Evolutionary conservation across 306 rosid species (phyloP), one percentile per base, ranked within the genome.

Genomic region (Cucurbita argyrosperma): DNA sequence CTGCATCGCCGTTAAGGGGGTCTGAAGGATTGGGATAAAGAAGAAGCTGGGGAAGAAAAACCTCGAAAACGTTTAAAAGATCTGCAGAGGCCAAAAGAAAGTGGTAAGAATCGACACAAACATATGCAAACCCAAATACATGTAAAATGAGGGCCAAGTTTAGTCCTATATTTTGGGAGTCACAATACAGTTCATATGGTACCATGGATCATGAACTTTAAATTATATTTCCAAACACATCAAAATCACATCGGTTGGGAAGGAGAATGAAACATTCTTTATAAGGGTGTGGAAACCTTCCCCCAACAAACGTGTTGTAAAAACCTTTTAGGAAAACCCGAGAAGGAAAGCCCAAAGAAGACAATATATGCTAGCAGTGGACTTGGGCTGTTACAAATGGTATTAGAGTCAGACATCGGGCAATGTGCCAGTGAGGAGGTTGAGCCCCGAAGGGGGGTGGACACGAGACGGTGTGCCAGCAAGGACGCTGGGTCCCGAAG

Each of bases 11-110:
- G 39, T 95, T 95, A 38, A 95, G 90, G 58, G 99, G 99, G 81
- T 95, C 97, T 43, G 96, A 88, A 74, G 99, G 96, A 83, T 95
- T 95, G n/a, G 99, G 99, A 79, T 95, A 91, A 58, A 95, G 96
- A 82, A 95, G 84, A 64, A 95, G 93, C 80, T 95, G 99, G 57
- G 99, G 99, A 82, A 95, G 97, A 86, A 95, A 91, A 52, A 89
- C 96, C 83, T 95, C 97, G 37, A 95, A 95, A 77, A 95, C 91
- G 74, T 95, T 95, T 71, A 91, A 76, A 74, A 95, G 96, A 88
- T 95, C 97, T 95, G 96, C 54, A 59, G n/a, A 30, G 40, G 30
- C 77, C 43, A 21, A 37, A 26, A 45, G 56, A 39, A 82, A 47
- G 47, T 10, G 57, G 53, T n/a, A 53, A 15, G 47, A 77, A 51